Evolutionary conservation across 2,329 filamentous ascomycete genomes (phyloP), one percentile per base, ranked within the genome.

Genomic region (Arachnopeziza araneosa): DNA sequence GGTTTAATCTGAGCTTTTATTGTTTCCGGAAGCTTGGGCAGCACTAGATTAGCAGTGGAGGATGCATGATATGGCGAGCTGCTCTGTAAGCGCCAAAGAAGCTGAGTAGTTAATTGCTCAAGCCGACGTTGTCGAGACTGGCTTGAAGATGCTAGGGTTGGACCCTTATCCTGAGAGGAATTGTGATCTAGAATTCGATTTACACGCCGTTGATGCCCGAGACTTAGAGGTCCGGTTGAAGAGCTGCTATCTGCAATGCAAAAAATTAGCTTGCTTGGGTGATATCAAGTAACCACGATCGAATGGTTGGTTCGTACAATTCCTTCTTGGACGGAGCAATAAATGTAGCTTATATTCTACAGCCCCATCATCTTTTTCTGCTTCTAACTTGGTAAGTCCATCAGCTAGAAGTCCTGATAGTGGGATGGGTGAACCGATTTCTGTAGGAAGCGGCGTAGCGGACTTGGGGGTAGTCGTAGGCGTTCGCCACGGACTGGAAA

Each of bases 291-390:
- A 12, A 44, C 17, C 22, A n/a, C 23, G 9, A 21, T 44, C 1
- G 12, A 24, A 56, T 36, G 21, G 32, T 8, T 30, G 22, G 22
- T 19, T 24, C 60, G 9, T 64, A 64, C 62, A 96, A 7, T 83
- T 84, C 63, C 91, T 83, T 60, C 93, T 83, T 19, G 89, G 87
- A 44, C 92, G 86, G 56, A 97, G 78, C 7, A 98, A 81, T 6
- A 99, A 79, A 75, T 98, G 95, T 51, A 99, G 77, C 74, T 99
- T 99, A 77, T 99, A 99, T 75, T 99, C 95, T 0, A 91, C 96
- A 21, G 95, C 92, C 0, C 95, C 95, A 64, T 96, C 88, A 71
- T 98, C 93, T 6, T 93, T 93, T 73, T 99, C 95, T 14, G 93
- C 88, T 64, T 93, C 88, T 19, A 99, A 78, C 69, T 88, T 91